phyloP scores from a whole-genome alignment of 176 grass and related monocot genomes.

The Rhynchospora pubera region DNA sequence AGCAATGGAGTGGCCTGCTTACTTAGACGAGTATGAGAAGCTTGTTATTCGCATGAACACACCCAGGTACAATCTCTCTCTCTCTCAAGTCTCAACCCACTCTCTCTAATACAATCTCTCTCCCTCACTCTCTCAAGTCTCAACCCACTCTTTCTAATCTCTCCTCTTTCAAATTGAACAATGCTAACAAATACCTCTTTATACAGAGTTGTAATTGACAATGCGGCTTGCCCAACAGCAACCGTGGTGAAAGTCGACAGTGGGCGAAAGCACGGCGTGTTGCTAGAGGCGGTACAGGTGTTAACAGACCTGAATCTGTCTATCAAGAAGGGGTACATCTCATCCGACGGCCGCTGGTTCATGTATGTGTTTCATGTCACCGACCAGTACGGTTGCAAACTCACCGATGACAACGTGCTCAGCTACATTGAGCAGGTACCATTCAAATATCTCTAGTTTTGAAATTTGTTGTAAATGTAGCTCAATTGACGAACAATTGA shows the following conservation, averaged over 20 bases:
- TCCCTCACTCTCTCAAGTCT: no score
- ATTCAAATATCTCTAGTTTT: background rate
- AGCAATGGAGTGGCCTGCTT: conserved; percentile 62
- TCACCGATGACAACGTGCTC: conserved; percentile 83
- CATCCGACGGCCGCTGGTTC: conserved; percentile 93
- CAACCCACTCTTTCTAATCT: background rate
- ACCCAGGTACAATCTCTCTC: conserved; percentile 30
- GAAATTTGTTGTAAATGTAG: background rate
- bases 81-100: background rate
- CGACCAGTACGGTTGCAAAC: conserved; percentile 68
- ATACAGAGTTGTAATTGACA: conserved; percentile 76
- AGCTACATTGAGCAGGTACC: conserved; percentile 68
- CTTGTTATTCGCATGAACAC: conserved; percentile 85
- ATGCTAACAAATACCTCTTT: background rate
- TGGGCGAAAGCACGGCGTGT: conserved; percentile 54
- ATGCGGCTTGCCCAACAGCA: conserved; percentile 65
- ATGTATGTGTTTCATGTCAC: conserved; percentile 99
- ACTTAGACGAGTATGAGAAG: conserved; percentile 93
- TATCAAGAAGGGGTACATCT: conserved; percentile 89
- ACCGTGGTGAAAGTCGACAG: conserved; percentile 84
- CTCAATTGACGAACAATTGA: background rate
- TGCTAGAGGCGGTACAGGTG: conserved; percentile 89
- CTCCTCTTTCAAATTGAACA: background rate
- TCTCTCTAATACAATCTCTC: no score
- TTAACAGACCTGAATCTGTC: conserved; percentile 77